phyloP scores from a whole-genome alignment of 2,329 filamentous ascomycete genomes.

The Bisporella sp. region DNA sequence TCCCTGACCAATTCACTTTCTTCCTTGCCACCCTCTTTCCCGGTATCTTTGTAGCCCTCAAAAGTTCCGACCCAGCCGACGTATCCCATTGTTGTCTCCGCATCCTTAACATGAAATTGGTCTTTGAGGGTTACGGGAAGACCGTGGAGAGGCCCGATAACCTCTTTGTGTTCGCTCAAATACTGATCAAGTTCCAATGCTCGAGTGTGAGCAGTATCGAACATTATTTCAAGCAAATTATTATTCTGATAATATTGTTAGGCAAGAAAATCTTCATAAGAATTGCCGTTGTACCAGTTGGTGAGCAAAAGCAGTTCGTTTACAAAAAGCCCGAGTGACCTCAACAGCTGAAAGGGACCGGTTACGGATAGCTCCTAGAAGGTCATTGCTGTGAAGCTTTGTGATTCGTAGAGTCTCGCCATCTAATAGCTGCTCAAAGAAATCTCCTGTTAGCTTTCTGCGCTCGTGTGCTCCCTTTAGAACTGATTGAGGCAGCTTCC shows the following conservation, averaged over 20 bases:
- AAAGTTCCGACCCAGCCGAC: conserved; percentile 37
- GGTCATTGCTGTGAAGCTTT: too few relatives aligned
- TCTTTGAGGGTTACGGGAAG: conserved; percentile 33
- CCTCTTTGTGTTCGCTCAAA: conserved; percentile 6
- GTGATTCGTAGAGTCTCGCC: too few relatives aligned
- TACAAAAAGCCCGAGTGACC: conserved; percentile 43
- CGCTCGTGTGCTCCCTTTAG: too few relatives aligned
- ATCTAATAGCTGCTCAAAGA: too few relatives aligned
- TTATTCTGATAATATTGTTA: conserved; percentile 40
- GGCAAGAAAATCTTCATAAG: not conserved
- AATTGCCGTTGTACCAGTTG: conserved; percentile 34
- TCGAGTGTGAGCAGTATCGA: conserved; percentile 29
- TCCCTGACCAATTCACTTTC: conserved; percentile 23
- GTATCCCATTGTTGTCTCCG: conserved; percentile 44
- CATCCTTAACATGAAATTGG: conserved; percentile 20
- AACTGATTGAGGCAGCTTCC: too few relatives aligned
- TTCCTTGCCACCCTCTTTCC: conserved; percentile 42
- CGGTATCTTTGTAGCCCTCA: conserved; percentile 4
- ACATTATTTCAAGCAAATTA: conserved; percentile 36
- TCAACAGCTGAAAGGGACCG: conserved; percentile 33
- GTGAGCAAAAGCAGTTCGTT: conserved; percentile 43
- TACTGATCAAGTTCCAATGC: conserved; percentile 38
- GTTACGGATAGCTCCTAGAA: too few relatives aligned
- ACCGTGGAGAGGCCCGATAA: conserved; percentile 28
- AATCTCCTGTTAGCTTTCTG: too few relatives aligned